Evolutionary conservation across 768 basidiomycete genomes (phyloP), one percentile per base, ranked within the genome.

Genomic region (Leccinum arenicola): DNA sequence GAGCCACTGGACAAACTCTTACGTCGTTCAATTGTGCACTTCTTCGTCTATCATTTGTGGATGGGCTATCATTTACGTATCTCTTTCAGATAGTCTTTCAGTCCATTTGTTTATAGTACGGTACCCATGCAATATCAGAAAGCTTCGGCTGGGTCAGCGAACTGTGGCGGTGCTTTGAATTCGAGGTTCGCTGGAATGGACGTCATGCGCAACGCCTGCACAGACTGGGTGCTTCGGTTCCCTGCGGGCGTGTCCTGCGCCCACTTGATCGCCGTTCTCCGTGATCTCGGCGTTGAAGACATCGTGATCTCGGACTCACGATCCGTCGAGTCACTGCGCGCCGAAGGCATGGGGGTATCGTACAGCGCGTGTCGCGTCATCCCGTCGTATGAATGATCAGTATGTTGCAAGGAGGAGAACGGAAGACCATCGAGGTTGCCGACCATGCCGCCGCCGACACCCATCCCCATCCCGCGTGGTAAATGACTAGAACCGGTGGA

Each of bases 351-450:
- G 3, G 95, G 95, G 11, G 88, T 84, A 69, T 98, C 95, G 69
- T 93, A 95, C 6, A 98, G 79, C 64, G 95, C 88, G 68, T 93
- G 93, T 21, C 95, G 80, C 62, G 84, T 81, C 65, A 95, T 67
- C 35, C 85, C 84, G 7, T 75, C 69, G 72, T 55, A 83, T 58
- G n/a, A 10, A n/a, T 71, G 66, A 48, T 79, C 78, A 4, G 63
- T 57, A 40, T 66, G 63, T 61, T 73, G 64, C 51, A 68, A 40
- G 21, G 65, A 36, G 54, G 70, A 51, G 61, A 68, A 64, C 50
- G 66, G 57, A 57, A 66, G 55, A 33, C 59, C 60, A 15, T 73
- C 61, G 59, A 52, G 60, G 23, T 64, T 71, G 7, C 70, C 70
- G 48, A 70, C 64, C 66, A 70, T 71, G 17, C 68, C 62, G 17